phyloP scores from a whole-genome alignment of 495 filamentous ascomycete genomes.

The Talaromyces adpressus region DNA sequence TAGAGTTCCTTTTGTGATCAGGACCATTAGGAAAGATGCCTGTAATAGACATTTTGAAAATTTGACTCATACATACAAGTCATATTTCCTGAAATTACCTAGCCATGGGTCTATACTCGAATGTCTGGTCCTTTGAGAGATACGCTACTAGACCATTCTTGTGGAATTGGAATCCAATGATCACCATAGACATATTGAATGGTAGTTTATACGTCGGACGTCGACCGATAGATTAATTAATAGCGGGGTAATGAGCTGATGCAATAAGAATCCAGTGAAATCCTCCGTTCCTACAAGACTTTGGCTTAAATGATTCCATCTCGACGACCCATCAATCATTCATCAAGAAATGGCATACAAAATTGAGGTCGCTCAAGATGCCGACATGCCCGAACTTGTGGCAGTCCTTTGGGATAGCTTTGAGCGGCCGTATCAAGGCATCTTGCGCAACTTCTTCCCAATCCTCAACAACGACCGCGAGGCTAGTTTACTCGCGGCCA shows the following conservation, averaged over 20 bases:
- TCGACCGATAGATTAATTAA: not conserved
- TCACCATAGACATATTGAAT: not conserved
- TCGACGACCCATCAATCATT: not conserved
- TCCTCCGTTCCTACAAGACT: not conserved
- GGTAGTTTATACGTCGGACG: not conserved
- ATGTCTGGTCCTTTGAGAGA: no score
- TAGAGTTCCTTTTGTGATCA: no score
- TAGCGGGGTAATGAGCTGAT: not conserved
- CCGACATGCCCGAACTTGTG: not conserved
- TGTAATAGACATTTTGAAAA: no score
- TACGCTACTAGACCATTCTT: no score
- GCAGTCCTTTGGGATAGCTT: not conserved
- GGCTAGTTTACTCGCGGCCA: not conserved
- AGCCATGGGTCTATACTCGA: no score
- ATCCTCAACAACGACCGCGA: constrained; percentile 6
- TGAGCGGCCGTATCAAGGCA: not conserved
- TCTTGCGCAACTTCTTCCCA: constrained; percentile 4
- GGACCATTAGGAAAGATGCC: no score
- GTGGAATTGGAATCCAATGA: no score
- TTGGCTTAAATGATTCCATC: not conserved
- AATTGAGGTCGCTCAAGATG: not conserved
- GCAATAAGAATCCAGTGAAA: not conserved
- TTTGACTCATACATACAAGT: no score
- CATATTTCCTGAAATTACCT: no score
- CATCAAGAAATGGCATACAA: not conserved